These are phyloP conservation scores for Aspergillus piperis DNA, from an alignment of 2,329 filamentous ascomycete species.

Conservation along the genomic window DNA sequence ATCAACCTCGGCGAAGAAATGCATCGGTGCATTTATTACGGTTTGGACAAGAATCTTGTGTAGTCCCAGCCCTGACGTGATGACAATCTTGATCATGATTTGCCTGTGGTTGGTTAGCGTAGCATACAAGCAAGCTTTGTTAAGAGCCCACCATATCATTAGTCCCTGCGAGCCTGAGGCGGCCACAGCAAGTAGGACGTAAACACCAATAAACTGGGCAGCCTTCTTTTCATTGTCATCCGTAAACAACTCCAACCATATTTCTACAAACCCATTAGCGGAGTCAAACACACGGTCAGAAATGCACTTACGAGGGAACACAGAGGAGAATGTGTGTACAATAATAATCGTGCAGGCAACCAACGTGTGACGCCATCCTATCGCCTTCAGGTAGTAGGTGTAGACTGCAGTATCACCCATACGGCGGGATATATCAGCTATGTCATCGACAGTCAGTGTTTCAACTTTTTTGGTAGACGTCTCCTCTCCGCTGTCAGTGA, in stretches of 20 bases:
- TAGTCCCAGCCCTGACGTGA: not conserved
- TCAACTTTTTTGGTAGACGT: not conserved
- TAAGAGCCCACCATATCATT: not conserved
- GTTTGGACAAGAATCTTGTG: not conserved
- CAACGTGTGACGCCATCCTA: not conserved
- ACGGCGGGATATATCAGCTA: conserved; percentile 1
- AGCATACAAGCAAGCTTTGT: not conserved
- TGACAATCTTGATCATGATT: conserved; percentile 5
- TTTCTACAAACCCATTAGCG: not conserved
- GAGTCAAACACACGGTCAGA: too few species aligned
- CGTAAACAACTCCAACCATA: conserved; percentile 3
- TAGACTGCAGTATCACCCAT: conserved; percentile 3
- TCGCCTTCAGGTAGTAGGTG: conserved; percentile 2
- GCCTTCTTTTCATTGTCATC: not conserved
- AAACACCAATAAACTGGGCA: not conserved
- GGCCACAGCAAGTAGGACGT: not conserved
- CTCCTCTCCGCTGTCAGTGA: not conserved
- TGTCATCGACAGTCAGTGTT: conserved; percentile 2
- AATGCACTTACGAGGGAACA: not conserved
- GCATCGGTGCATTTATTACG: not conserved
- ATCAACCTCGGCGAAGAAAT: not conserved
- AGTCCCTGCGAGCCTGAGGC: not conserved
- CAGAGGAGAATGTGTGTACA: not conserved
- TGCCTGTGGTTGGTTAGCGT: not conserved
- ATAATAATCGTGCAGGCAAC: not conserved